Percentiles rank a stretch among this genome's conserved stretches.
Evolutionary conservation across 495 filamentous ascomycete genomes (phyloP).

Genomic region (Corynascus novoguineensis): DNA sequence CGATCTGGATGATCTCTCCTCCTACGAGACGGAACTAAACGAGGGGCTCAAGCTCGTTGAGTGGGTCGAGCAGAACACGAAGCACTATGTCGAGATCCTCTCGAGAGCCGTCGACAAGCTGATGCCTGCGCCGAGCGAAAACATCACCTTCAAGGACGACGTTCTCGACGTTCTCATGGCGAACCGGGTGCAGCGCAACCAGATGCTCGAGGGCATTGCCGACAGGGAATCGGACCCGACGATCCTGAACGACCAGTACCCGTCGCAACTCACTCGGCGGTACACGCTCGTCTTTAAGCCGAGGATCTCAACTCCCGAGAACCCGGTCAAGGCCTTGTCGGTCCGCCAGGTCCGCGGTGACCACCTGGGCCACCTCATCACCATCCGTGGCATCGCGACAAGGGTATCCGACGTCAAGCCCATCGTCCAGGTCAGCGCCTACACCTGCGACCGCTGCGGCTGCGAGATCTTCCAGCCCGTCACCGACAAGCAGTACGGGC

Average conservation of each 20-base stretch:
- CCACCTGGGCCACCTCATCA: constrained; percentile 88
- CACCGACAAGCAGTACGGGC: constrained; percentile 81
- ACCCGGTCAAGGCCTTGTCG: constrained; percentile 77
- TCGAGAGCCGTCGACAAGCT: constrained; percentile 82
- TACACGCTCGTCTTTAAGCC: constrained; percentile 97
- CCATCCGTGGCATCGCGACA: constrained; percentile 89
- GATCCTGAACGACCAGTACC: constrained; percentile 63
- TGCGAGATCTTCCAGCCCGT: constrained; percentile 97
- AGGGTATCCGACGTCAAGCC: constrained; percentile 97
- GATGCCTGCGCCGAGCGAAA: constrained; percentile 71
- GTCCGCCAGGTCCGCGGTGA: constrained; percentile 89
- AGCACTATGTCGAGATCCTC: constrained; percentile 88
- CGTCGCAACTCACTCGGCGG: constrained; percentile 82
- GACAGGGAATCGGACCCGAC: constrained; percentile 62
- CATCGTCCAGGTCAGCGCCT: constrained; percentile 92
- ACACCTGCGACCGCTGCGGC: constrained; percentile 93
- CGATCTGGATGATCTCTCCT: constrained; percentile 80
- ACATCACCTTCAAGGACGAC: constrained; percentile 91
- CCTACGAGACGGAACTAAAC: constrained; percentile 65
- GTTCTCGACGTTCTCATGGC: constrained; percentile 95
- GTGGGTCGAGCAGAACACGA: constrained; percentile 84
- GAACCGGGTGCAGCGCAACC: constrained; percentile 81
- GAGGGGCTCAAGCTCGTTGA: constrained; percentile 73
- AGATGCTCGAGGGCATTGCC: constrained; percentile 59
- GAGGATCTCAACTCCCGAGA: constrained; percentile 61